A percentile compares a stretch with the other conserved stretches of the same genome.
Conservation (phyloP, 2,329 filamentous ascomycete species). For the Teratosphaeria viscida region DNA sequence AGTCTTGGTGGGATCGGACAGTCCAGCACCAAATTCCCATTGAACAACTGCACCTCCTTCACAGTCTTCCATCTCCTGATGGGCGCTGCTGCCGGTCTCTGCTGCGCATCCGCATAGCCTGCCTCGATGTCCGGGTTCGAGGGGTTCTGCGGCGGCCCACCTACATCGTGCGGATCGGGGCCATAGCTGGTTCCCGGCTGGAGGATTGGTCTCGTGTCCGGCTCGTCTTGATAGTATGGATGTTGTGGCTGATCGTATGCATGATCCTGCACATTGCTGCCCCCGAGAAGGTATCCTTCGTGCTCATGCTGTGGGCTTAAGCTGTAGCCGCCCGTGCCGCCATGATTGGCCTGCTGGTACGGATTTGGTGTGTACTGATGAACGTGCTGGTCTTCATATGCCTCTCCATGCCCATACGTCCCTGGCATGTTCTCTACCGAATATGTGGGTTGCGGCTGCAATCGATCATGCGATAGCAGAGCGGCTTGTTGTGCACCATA, state of each 20-base stretch:
- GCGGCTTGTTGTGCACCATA: constrained; percentile 24
- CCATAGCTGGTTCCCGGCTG: constrained; percentile 51
- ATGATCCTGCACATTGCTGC: constrained; percentile 41
- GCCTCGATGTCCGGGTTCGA: constrained; percentile 25
- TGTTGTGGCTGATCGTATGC: constrained; percentile 24
- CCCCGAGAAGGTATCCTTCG: constrained; percentile 58
- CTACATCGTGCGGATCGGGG: constrained; percentile 42
- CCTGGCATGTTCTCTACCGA: constrained; percentile 58
- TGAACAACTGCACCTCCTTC: constrained; percentile 88
- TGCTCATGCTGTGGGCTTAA: constrained; percentile 69
- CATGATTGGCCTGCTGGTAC: constrained; percentile 30
- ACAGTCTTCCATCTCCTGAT: constrained; percentile 96
- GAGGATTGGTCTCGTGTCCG: constrained; percentile 69
- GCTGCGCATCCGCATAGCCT: constrained; percentile 33
- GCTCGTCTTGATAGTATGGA: constrained; percentile 53
- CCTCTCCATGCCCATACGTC: constrained; percentile 53
- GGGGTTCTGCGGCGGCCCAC: constrained; percentile 24
- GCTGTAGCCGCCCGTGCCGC: constrained; percentile 43
- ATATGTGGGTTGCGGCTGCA: constrained; percentile 76
- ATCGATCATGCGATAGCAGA: constrained; percentile 57
- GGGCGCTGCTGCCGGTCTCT: constrained; percentile 46
- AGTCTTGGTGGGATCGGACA: constrained; percentile 87
- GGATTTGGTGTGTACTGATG: constrained; percentile 36
- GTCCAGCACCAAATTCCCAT: constrained; percentile 92
- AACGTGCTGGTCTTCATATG: constrained; percentile 43